Percentiles rank a stretch among this genome's conserved stretches.
Evolutionary conservation across 2,329 filamentous ascomycete genomes (phyloP).

Genomic region (Fusarium decemcellulare): DNA sequence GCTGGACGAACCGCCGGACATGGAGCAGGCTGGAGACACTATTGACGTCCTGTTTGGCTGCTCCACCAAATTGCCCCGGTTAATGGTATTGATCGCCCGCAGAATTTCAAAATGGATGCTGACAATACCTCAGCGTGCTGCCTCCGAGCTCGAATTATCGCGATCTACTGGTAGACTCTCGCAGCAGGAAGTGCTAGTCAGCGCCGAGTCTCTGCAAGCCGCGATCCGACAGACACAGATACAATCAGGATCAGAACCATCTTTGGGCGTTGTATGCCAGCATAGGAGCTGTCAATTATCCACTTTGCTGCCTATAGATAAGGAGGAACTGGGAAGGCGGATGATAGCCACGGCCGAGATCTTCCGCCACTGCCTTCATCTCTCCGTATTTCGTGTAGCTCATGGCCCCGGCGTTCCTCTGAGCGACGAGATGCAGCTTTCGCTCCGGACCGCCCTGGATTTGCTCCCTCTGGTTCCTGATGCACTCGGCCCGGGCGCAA

Average conservation of each 20-base stretch:
- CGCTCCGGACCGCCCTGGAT: conserved; percentile 10
- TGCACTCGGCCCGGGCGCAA: conserved; percentile 20
- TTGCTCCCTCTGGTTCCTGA: conserved; percentile 23
- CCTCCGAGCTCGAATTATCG: conserved; percentile 8
- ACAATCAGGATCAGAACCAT: background rate
- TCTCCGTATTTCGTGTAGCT: conserved; percentile 22
- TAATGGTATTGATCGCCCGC: conserved; percentile 12
- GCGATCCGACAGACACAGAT: conserved; percentile 15
- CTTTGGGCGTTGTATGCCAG: conserved; percentile 9
- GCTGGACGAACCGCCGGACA: conserved; percentile 8
- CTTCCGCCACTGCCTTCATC: conserved; percentile 21
- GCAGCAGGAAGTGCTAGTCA: background rate
- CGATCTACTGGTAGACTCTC: background rate
- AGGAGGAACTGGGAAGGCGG: conserved; percentile 13
- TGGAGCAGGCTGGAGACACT: background rate
- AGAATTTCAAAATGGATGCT: background rate
- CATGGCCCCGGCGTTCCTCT: conserved; percentile 10
- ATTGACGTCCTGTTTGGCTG: conserved; percentile 26
- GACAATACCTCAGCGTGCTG: conserved; percentile 10
- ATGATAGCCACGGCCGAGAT: conserved; percentile 30
- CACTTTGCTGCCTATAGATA: background rate
- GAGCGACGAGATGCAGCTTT: conserved; percentile 14
- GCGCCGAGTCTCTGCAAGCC: conserved; percentile 9
- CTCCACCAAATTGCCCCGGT: conserved; percentile 13
- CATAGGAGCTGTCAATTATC: background rate